Evolutionary conservation across 2,329 filamentous ascomycete genomes (phyloP).

Genomic region (Tolypocladium cylindrosporum): DNA sequence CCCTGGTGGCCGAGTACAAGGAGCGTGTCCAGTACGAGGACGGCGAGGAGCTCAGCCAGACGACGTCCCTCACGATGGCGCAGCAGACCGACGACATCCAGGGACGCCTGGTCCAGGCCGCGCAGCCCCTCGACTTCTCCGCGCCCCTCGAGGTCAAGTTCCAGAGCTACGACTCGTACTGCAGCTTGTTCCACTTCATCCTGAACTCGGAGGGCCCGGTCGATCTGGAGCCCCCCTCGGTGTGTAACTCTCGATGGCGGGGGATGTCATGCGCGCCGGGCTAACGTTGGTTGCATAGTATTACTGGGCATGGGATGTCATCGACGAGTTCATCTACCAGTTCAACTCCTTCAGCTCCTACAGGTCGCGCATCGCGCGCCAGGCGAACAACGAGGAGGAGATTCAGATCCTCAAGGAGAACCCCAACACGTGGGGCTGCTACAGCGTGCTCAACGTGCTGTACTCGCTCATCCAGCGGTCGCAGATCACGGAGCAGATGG

Average conservation of each 20-base stretch:
- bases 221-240: constrained; percentile 90
- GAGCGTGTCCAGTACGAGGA: constrained; percentile 95
- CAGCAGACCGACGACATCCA: constrained; percentile 86
- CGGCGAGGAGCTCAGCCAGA: constrained; percentile 68
- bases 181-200: constrained; percentile 98
- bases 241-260: constrained; percentile 37
- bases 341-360: constrained; percentile 99
- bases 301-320: constrained; percentile 99
- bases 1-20: constrained; percentile 88
- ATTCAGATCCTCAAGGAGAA: constrained; percentile 86
- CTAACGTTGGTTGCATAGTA: constrained; percentile 47
- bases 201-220: constrained; percentile 98
- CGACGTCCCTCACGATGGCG: constrained; percentile 56
- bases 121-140: constrained; percentile 91
- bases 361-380: constrained; percentile 79
- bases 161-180: constrained; percentile 98
- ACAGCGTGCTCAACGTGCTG: constrained; percentile 96
- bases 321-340: constrained; percentile 99
- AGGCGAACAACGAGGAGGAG: constrained; percentile 82
- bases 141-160: constrained; percentile 95
- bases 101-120: constrained; percentile 80
- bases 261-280: not conserved
- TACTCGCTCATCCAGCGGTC: constrained; percentile 98
- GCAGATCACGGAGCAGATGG: constrained; percentile 95
- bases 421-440: constrained; percentile 98